phyloP scores from a whole-genome alignment of 345 rosid species.

The Conringia planisiliqua region DNA sequence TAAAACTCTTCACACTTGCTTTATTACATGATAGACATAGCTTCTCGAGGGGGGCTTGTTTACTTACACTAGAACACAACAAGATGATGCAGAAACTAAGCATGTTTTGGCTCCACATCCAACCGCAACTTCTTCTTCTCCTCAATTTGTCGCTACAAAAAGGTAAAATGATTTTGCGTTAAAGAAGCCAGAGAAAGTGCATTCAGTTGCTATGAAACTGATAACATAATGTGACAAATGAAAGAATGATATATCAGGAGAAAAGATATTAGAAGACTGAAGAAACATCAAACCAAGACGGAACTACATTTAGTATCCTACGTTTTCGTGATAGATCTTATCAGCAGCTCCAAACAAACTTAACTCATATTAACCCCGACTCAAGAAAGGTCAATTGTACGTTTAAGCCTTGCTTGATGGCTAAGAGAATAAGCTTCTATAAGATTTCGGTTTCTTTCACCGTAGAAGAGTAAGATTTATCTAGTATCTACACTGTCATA shows the following conservation, averaged over 20 bases:
- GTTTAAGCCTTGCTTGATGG: background rate
- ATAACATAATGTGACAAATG: background rate
- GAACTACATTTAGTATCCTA: background rate
- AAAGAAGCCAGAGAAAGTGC: background rate
- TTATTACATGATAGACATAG: background rate
- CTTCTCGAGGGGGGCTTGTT: background rate
- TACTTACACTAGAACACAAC: conserved; percentile 5
- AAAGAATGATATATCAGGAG: background rate
- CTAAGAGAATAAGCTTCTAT: background rate
- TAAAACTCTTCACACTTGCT: background rate
- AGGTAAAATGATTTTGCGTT: background rate
- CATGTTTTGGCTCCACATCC: conserved; percentile 31
- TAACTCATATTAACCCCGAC: background rate
- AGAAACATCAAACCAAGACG: background rate
- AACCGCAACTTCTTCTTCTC: conserved; percentile 40
- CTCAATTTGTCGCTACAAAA: conserved; percentile 48
- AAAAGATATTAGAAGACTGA: background rate
- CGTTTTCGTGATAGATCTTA: background rate
- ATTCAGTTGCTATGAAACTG: background rate
- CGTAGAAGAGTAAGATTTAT: background rate
- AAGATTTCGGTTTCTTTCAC: background rate
- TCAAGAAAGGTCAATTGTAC: background rate
- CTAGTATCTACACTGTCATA: background rate
- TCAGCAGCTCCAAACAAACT: background rate
- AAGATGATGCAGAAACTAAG: conserved; percentile 13